phyloP scores from a whole-genome alignment of 768 basidiomycete species.

The Punctularia strigosozonata region DNA sequence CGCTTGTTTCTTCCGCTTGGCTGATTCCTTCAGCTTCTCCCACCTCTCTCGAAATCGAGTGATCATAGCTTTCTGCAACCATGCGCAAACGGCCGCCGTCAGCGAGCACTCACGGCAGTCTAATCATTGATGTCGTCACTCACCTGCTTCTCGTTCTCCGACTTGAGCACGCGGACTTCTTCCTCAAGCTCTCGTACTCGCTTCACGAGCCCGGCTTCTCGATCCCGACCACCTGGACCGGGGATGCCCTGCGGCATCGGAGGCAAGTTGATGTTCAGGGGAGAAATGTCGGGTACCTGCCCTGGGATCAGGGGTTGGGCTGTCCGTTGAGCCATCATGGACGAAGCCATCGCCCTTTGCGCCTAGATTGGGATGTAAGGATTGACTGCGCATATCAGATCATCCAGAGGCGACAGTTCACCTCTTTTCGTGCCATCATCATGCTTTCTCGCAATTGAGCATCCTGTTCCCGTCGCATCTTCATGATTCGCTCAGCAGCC shows the following conservation, averaged over 20 bases:
- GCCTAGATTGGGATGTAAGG: conserved; percentile 32
- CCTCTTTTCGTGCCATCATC: conserved; percentile 59
- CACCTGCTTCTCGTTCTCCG: conserved; percentile 80
- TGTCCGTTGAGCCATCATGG: conserved; percentile 40
- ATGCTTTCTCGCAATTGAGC: conserved; percentile 72
- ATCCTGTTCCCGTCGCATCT: conserved; percentile 69
- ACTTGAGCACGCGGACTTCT: conserved; percentile 47
- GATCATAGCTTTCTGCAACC: conserved; percentile 66
- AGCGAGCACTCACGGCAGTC: conserved; percentile 4
- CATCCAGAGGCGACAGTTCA: conserved; percentile 16
- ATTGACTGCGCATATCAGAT: neutral
- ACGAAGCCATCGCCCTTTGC: conserved; percentile 68
- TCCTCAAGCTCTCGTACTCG: conserved; percentile 70
- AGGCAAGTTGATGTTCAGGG: conserved; percentile 47
- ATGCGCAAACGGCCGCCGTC: conserved; percentile 5
- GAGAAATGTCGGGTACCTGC: conserved; percentile 50
- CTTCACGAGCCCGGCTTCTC: conserved; percentile 38
- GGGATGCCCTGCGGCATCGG: conserved; percentile 33
- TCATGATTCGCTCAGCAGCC: conserved; percentile 49
- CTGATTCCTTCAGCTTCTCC: conserved; percentile 84
- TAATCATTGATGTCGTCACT: conserved; percentile 15
- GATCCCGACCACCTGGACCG: conserved; percentile 37
- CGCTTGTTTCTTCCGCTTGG: conserved; percentile 76
- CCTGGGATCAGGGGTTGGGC: conserved; percentile 23
- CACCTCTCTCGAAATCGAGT: conserved; percentile 75